These are phyloP conservation scores for Gautieria morchelliformis DNA, from an alignment of 768 basidiomycete species.

Conservation along the genomic window DNA sequence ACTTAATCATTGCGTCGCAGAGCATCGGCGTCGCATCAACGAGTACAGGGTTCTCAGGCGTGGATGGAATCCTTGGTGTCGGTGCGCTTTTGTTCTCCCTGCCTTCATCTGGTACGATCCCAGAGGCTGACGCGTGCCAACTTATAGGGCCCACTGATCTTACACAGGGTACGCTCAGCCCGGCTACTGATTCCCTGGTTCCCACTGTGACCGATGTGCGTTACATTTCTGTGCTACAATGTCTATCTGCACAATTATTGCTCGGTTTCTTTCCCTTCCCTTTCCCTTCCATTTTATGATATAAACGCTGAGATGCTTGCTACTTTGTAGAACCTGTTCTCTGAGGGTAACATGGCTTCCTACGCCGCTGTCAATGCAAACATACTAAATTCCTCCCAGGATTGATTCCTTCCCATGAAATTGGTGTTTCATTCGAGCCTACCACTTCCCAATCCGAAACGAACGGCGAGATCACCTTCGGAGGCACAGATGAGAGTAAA, in stretches of 20 bases:
- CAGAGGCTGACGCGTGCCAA: slow-evolving; percentile 20
- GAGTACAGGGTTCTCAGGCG: background rate
- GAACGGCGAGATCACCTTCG: too few relatives aligned
- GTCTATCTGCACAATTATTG: background rate
- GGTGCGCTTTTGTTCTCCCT: background rate
- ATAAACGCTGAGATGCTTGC: background rate
- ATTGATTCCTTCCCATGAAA: background rate
- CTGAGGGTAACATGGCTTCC: background rate
- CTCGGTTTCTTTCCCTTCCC: background rate
- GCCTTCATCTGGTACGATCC: background rate
- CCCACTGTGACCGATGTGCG: slow-evolving; percentile 9
- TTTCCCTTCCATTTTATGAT: background rate
- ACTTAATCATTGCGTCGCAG: slow-evolving; percentile 19
- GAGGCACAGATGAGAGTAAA: too few relatives aligned
- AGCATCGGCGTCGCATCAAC: slow-evolving; percentile 19
- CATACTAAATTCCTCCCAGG: background rate
- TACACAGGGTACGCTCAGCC: background rate
- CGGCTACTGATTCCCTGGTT: background rate
- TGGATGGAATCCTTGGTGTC: slow-evolving; percentile 9
- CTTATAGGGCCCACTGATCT: slow-evolving; percentile 12
- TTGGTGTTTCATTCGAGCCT: slow-evolving; percentile 39
- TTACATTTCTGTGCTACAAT: background rate
- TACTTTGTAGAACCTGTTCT: background rate
- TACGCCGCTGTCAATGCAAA: background rate
- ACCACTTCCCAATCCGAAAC: slow-evolving; percentile 19